These are phyloP conservation scores for Warburgia ugandensis DNA, from an alignment of 164 flowering plant species.

Conservation along the genomic window DNA sequence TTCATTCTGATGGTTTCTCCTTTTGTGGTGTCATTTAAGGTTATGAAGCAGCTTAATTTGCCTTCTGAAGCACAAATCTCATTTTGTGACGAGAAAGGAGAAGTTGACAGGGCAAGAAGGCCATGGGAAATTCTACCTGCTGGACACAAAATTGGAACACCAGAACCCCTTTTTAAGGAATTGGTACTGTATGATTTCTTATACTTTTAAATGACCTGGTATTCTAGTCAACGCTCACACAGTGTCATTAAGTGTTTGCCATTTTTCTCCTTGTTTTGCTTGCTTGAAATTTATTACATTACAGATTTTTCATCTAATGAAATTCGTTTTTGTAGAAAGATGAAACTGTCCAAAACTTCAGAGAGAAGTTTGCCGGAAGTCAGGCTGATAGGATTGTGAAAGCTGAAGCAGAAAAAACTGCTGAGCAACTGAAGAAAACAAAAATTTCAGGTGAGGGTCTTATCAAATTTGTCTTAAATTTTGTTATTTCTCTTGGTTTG, in stretches of 20 bases:
- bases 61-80: slow-evolving; percentile 43
- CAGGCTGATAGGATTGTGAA: slow-evolving; percentile 71
- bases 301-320: slow-evolving; percentile 1
- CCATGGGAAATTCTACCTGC: slow-evolving; percentile 78
- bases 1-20: too few species aligned
- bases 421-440: slow-evolving; percentile 57
- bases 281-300: too few species aligned
- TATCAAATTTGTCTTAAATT: too few species aligned
- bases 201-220: too few species aligned
- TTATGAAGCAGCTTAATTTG: slow-evolving; percentile 77
- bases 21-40: slow-evolving; percentile 29
- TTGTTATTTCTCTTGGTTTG: too few species aligned
- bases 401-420: slow-evolving; percentile 53
- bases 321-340: slow-evolving; percentile 45
- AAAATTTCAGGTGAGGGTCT: slow-evolving; percentile 82
- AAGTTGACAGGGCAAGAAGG: slow-evolving; percentile 43
- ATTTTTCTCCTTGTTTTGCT: too few species aligned
- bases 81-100: slow-evolving; percentile 59
- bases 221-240: too few species aligned
- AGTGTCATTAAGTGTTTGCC: too few species aligned
- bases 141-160: slow-evolving; percentile 72
- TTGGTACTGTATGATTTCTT: too few species aligned
- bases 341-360: slow-evolving; percentile 49
- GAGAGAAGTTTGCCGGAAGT: slow-evolving; percentile 82
- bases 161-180: slow-evolving; percentile 73